These are phyloP conservation scores for Sporothrix mexicana DNA, from an alignment of 2,329 filamentous ascomycete species.

Conservation along the genomic window DNA sequence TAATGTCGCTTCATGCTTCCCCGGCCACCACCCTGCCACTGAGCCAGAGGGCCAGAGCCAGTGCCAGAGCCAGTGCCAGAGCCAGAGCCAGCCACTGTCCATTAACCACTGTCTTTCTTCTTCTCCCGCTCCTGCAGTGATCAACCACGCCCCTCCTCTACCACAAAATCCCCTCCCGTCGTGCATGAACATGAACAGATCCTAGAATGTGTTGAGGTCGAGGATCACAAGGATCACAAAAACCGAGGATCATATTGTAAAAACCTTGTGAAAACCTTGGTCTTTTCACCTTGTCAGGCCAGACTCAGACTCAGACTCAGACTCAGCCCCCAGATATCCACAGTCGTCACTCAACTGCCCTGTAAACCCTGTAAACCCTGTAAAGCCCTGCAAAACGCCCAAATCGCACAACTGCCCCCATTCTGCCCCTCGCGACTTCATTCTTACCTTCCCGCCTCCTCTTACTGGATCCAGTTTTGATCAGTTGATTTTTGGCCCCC, in stretches of 20 bases:
- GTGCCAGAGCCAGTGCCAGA: no score
- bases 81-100: no score
- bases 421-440: not conserved
- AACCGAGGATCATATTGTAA: no score
- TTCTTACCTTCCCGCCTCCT: not conserved
- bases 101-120: not conserved
- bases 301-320: no score
- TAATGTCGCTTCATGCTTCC: slow-evolving; percentile 26
- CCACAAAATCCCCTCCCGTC: not conserved
- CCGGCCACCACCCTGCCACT: slow-evolving; percentile 17
- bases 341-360: no score
- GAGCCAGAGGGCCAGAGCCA: no score
- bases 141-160: slow-evolving; percentile 17
- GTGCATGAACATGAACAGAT: slow-evolving; percentile 25
- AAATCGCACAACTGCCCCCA: not conserved
- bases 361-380: no score
- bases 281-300: no score
- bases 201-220: not conserved
- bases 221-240: no score
- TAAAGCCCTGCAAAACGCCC: no score
- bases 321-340: no score
- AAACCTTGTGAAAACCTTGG: no score
- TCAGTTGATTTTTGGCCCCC: slow-evolving; percentile 11
- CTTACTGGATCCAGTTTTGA: not conserved
- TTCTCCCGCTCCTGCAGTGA: slow-evolving; percentile 4